Base-by-base conservation (phyloP, 2,329 filamentous ascomycete genomes). In the Pseudogymnoascus sp. region DNA sequence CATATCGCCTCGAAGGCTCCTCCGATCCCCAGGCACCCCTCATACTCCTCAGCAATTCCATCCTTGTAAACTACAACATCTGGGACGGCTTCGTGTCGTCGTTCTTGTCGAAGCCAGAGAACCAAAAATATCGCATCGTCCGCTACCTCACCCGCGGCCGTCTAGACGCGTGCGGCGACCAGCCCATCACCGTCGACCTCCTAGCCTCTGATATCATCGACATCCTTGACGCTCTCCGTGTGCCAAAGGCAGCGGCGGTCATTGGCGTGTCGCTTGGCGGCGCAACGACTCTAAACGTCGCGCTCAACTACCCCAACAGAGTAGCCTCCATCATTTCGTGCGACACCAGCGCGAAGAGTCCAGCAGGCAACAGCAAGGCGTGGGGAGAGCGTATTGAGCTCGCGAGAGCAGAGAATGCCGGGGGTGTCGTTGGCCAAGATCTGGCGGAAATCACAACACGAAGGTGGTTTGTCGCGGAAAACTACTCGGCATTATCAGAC, bases 211-310 rank as follows among this genome's bases (percentile, higher is more conserved):
- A 95, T 69, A 76, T 94, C 20, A 77, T 80, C 37, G 73, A 77
- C 0, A 72, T 96, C 0, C 82, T 95, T 2, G 78, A 86, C 60
- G 83, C 86, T 0, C 79, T 95, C 30, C 83, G 88, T 57, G 85
- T 92, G 41, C 77, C 81, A 8, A 81, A 82, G 68, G 83, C 89
- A 0, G 82, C 87, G 35, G 79, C 82, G 0, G 76, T 93, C 0
- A 77, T 94, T 18, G 91, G 91, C 18, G 90, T 95, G 3, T 90
- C 86, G 36, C 84, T 94, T 71, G 91, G 91, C 64, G 91, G 91
- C 59, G 89, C 87, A 2, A 94, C 90, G 1, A 80, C 86, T 1
- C 80, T 94, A 58, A 86, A 88, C 70, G 85, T 88, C 59, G 87
- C 88, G 0, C 81, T 95, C 58, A 78, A 78, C 39, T 80, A 89